phyloP scores from a whole-genome alignment of 306 rosid species.

The Glycyrrhiza uralensis region DNA sequence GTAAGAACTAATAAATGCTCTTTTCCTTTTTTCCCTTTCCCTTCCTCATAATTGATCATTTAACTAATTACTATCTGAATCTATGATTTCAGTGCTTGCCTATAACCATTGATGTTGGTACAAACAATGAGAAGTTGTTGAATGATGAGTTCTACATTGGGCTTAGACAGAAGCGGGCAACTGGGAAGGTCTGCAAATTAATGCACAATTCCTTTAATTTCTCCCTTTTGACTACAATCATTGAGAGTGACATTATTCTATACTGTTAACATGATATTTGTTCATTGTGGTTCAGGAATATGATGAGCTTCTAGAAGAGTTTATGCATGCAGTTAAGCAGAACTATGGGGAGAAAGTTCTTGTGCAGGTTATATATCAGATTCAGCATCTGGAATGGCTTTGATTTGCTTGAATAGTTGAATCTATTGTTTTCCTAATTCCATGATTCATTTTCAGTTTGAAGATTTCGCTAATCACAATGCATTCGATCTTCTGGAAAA shows the following conservation, averaged over 20 bases:
- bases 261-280: slow-evolving; percentile 12
- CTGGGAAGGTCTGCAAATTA: slow-evolving; percentile 66
- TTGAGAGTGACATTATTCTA: neutral
- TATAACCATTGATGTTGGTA: slow-evolving; percentile 91
- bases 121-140: slow-evolving; percentile 84
- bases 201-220: neutral
- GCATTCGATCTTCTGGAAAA: slow-evolving; percentile 80
- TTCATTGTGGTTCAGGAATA: slow-evolving; percentile 61
- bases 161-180: slow-evolving; percentile 74
- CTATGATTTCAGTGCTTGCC: slow-evolving; percentile 81
- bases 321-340: slow-evolving; percentile 89
- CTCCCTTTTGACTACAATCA: neutral
- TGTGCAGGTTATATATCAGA: slow-evolving; percentile 61
- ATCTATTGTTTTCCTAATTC: slow-evolving; percentile 7
- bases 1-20: slow-evolving; percentile 43
- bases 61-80: slow-evolving; percentile 12
- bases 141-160: slow-evolving; percentile 93
- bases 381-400: slow-evolving; percentile 22
- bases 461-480: slow-evolving; percentile 94
- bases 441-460: slow-evolving; percentile 54
- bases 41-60: neutral
- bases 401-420: slow-evolving; percentile 8
- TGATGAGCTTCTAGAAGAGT: slow-evolving; percentile 89
- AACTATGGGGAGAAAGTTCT: slow-evolving; percentile 93
- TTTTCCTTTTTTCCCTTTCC: neutral